A percentile compares a stretch with the other conserved stretches of the same genome.
phyloP scores from a whole-genome alignment of 495 filamentous ascomycete species.

The Daldinia decipiens region DNA sequence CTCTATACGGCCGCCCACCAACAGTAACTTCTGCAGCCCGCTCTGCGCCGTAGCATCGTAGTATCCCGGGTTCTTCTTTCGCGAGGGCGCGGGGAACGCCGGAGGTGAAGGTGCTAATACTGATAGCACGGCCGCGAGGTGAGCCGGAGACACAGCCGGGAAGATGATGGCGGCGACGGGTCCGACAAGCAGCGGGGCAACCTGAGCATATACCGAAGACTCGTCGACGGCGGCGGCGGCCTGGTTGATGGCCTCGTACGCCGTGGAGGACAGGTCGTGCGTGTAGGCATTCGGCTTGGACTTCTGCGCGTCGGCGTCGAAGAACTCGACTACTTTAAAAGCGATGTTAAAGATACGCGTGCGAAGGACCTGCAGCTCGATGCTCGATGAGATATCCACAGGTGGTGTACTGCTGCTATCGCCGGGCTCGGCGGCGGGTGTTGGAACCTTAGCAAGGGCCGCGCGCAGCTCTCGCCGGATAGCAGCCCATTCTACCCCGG shows the following conservation, averaged over 20 bases:
- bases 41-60: conserved; percentile 78
- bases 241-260: conserved; percentile 67
- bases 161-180: conserved; percentile 84
- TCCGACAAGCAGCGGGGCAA: conserved; percentile 81
- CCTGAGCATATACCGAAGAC: conserved; percentile 60
- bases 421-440: conserved; percentile 24
- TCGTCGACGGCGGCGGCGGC: conserved; percentile 64
- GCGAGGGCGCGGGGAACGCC: conserved; percentile 78
- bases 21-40: conserved; percentile 84
- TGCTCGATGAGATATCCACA: conserved; percentile 55
- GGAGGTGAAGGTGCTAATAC: conserved; percentile 75
- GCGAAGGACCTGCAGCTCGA: conserved; percentile 83
- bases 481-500: conserved; percentile 84
- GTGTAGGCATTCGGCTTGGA: conserved; percentile 65
- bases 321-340: conserved; percentile 86
- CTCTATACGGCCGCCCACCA: conserved; percentile 85
- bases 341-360: conserved; percentile 90
- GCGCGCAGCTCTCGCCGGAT: conserved; percentile 81
- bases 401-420: conserved; percentile 28
- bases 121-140: conserved; percentile 80
- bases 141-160: conserved; percentile 80
- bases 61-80: conserved; percentile 79
- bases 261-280: conserved; percentile 79
- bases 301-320: conserved; percentile 67
- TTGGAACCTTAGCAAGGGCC: conserved; percentile 70